These are phyloP conservation scores for Phytophthora capsici DNA, from an alignment of 352 stramenopile genomes.

Conservation along the genomic window DNA sequence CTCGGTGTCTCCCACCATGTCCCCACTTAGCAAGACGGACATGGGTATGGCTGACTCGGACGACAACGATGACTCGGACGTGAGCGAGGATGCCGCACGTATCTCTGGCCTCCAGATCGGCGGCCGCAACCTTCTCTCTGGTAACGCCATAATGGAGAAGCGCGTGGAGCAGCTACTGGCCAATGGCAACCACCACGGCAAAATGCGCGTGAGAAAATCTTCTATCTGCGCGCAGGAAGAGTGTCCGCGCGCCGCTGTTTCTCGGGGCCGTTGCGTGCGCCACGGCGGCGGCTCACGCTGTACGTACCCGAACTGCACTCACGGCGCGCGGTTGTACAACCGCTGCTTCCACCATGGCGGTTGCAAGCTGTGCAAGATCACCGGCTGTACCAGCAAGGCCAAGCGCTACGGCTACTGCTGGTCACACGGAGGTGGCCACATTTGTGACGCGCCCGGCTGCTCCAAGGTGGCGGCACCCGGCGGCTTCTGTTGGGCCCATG, in stretches of 20 bases:
- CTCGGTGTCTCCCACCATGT: constrained; percentile 49
- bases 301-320: constrained; percentile 63
- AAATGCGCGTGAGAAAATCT: constrained; percentile 72
- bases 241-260: constrained; percentile 59
- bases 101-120: constrained; percentile 56
- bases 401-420: constrained; percentile 81
- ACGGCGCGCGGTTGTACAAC: constrained; percentile 67
- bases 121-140: constrained; percentile 58
- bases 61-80: constrained; percentile 40
- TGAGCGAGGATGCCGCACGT: constrained; percentile 32
- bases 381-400: constrained; percentile 67
- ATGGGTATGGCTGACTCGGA: constrained; percentile 43
- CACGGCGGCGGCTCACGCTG: constrained; percentile 64
- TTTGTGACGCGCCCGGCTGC: constrained; percentile 59
- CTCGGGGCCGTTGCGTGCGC: constrained; percentile 57
- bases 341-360: constrained; percentile 73
- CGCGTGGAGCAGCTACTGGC: constrained; percentile 65
- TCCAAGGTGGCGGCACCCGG: constrained; percentile 70
- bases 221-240: constrained; percentile 64
- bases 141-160: constrained; percentile 58
- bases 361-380: constrained; percentile 69
- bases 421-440: constrained; percentile 69
- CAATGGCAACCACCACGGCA: constrained; percentile 64
- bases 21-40: constrained; percentile 52
- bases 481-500: constrained; percentile 76